Base-by-base conservation (phyloP, 768 basidiomycete species). In the Termitomyces sp. region DNA sequence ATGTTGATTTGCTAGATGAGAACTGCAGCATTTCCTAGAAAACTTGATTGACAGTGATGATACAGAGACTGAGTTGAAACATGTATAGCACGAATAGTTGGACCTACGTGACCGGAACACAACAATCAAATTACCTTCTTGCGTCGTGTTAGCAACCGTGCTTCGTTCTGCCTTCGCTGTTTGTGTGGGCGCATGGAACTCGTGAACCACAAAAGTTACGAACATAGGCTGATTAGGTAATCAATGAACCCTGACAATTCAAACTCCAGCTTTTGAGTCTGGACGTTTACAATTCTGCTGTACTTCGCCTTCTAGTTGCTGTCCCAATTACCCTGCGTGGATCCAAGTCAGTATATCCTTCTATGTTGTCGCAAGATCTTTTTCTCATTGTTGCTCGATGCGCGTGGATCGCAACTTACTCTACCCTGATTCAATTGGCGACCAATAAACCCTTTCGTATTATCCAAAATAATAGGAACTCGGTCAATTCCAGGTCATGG, bases 401-500 rank as follows among this genome's bases (percentile, higher is more conserved):
- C 50, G 57, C 58, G 56, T 57, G 62, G 41, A 57, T 53, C 41
- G 10, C 28, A 61, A 43, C 46, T 54, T 40, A 8, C 33, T 53
- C 33, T 53, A 53, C 26, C 26, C 43, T 26, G 47, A 26, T 57
- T 48, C 50, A 47, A 57, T 38, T 57, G 40, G 36, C 20, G 38
- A 46, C n/a, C 46, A 30, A 55, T 55, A n/a, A 43, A n/a, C 23
- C 58, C 47, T 48, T 50, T 38, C 8, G 23, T n/a, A 56, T 36
- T 14, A 18, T 59, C 8, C 33, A 26, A 1, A 53, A 40, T 55
- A 67, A 44, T 47, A 54, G 36, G 63, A 56, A 44, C 40, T 43
- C 12, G 32, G 56, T 20, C 44, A 20, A 13, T 53, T 55, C 16
- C 36, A 50, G 33, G 9, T 57, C 30, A 76, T 77, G 75, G 66